Conservation (phyloP, 2,329 filamentous ascomycete species). For the Karstenula rhodostoma region DNA sequence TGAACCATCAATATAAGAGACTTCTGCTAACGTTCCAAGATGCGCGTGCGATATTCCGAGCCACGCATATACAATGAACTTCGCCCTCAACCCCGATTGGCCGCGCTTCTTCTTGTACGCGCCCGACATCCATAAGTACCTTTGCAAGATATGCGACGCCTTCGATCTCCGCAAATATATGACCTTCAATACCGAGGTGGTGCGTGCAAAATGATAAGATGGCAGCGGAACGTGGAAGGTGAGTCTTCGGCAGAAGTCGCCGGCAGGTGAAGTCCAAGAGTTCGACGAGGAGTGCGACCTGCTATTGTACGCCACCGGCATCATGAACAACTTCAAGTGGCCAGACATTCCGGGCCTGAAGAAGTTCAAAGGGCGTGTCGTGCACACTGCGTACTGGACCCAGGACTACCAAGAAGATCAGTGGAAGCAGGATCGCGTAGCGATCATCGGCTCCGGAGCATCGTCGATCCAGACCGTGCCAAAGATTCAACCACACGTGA, state of each 20-base stretch:
- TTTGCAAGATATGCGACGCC: too few relatives aligned
- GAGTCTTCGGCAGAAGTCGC: background rate
- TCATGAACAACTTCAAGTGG: background rate
- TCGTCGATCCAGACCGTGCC: conserved; percentile 52
- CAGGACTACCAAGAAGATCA: background rate
- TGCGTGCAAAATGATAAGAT: background rate
- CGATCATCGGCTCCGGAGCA: conserved; percentile 43
- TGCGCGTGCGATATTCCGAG: background rate
- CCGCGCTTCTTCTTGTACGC: too few relatives aligned
- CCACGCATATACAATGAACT: background rate
- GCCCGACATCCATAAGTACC: too few relatives aligned
- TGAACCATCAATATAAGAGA: too few relatives aligned
- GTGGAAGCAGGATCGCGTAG: conserved; percentile 37
- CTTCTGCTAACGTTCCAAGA: too few relatives aligned
- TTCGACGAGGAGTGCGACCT: too few relatives aligned
- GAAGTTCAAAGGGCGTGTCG: conserved; percentile 1
- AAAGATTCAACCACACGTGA: conserved; percentile 17
- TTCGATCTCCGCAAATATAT: too few relatives aligned
- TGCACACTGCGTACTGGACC: conserved; percentile 9
- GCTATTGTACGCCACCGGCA: too few relatives aligned
- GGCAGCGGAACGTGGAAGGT: background rate
- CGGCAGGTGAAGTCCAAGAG: background rate
- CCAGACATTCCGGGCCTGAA: background rate
- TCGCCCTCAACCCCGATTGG: background rate
- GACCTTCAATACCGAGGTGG: background rate